Conservation (phyloP, 768 basidiomycete species). For the Macrolepiota albuminosa region DNA sequence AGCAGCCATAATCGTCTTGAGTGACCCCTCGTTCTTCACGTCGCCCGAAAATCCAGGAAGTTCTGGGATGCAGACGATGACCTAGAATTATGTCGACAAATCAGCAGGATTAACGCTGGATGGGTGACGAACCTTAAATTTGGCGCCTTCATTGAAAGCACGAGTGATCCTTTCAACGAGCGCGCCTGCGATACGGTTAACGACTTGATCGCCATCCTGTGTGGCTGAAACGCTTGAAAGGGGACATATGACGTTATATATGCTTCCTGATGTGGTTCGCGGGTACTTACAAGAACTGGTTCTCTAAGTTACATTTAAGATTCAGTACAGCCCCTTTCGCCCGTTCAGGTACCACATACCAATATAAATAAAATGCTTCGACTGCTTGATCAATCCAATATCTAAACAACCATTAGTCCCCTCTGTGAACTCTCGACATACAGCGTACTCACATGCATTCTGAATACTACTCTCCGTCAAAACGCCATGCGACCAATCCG, state of each 20-base stretch:
- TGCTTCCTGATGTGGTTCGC: not conserved
- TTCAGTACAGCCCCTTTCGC: not conserved
- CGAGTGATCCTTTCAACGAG: conserved; percentile 79
- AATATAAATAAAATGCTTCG: conserved; percentile 90
- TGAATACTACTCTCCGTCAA: conserved; percentile 89
- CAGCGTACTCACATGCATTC: conserved; percentile 69
- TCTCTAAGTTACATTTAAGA: conserved; percentile 40
- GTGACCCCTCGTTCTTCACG: conserved; percentile 55
- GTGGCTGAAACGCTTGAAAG: conserved; percentile 76
- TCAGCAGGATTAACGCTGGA: not conserved
- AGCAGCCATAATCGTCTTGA: conserved; percentile 85
- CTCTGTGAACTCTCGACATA: no score
- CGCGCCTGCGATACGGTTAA: conserved; percentile 81
- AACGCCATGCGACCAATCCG: conserved; percentile 94
- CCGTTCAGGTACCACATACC: conserved; percentile 41
- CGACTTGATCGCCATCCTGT: conserved; percentile 55
- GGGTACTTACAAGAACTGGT: conserved; percentile 78
- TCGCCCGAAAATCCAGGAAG: conserved; percentile 87
- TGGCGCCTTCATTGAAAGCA: conserved; percentile 64
- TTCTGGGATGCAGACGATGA: conserved; percentile 85
- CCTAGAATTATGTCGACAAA: conserved; percentile 34
- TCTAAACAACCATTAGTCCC: not conserved
- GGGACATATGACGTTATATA: not conserved
- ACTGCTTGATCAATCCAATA: conserved; percentile 73
- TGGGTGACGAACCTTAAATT: conserved; percentile 63